These are phyloP conservation scores for Backusella macrospora DNA, from an alignment of 192 early-diverging fungal species.

Conservation along the genomic window DNA sequence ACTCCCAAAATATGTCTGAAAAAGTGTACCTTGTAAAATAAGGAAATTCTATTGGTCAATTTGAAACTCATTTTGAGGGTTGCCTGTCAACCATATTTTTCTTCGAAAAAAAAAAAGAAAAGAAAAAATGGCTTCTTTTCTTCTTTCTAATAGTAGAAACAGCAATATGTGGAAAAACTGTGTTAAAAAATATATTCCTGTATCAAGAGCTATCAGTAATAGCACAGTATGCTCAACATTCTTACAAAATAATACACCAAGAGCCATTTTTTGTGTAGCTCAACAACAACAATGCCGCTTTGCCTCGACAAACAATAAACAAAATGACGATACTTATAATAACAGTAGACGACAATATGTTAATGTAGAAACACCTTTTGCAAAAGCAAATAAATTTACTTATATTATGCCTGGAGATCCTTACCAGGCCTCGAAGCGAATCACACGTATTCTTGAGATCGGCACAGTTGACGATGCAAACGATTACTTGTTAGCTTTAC, in stretches of 20 bases:
- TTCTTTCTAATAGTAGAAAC: background rate
- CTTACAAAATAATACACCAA: background rate
- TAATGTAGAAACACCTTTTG: conserved; percentile 12
- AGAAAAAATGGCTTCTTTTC: background rate
- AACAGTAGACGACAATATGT: background rate
- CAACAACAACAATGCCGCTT: background rate
- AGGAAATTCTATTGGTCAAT: no score
- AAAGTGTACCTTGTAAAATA: no score
- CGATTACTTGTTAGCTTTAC: conserved; percentile 9
- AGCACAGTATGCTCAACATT: background rate
- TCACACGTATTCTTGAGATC: conserved; percentile 6
- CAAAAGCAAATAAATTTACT: background rate
- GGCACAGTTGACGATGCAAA: conserved; percentile 5
- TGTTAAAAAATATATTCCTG: background rate
- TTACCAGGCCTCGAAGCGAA: conserved; percentile 4
- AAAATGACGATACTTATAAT: background rate
- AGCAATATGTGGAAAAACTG: background rate
- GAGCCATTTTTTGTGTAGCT: background rate
- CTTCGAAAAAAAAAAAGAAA: background rate
- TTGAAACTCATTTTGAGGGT: background rate
- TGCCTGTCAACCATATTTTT: background rate
- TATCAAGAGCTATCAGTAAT: background rate
- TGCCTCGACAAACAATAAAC: background rate
- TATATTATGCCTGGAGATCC: conserved; percentile 10
- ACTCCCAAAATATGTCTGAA: no score